Conservation (phyloP, 768 basidiomycete genomes). For the Phaffia australis region DNA sequence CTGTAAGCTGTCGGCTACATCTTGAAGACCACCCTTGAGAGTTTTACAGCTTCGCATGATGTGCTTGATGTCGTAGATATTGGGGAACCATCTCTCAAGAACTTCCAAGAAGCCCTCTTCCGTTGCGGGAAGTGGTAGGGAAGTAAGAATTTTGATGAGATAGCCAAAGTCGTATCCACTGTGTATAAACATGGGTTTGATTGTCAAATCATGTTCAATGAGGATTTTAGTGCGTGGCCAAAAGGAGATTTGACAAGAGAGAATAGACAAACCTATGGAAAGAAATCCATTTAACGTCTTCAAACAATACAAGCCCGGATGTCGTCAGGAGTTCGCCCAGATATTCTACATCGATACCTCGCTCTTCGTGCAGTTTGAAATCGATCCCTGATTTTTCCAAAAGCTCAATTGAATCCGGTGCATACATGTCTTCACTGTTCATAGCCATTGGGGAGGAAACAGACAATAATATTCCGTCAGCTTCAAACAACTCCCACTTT, state of each 20-base stretch:
- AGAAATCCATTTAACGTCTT: conserved; percentile 90
- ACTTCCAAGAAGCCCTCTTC: conserved; percentile 86
- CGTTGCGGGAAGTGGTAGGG: conserved; percentile 66
- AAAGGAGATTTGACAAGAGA: too few relatives aligned
- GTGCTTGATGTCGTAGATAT: conserved; percentile 94
- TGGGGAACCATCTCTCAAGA: conserved; percentile 84
- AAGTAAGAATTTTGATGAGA: conserved; percentile 79
- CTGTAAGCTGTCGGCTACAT: conserved; percentile 89
- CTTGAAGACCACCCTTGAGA: conserved; percentile 78
- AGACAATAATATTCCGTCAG: neutral
- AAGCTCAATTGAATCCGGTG: conserved; percentile 91
- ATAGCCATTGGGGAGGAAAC: neutral
- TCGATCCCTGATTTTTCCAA: conserved; percentile 92
- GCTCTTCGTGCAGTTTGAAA: conserved; percentile 81
- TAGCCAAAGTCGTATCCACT: conserved; percentile 99
- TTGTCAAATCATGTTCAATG: neutral
- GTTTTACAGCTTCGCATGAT: conserved; percentile 79
- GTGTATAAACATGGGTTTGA: neutral
- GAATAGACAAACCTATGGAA: conserved; percentile 72
- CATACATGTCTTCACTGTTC: conserved; percentile 89
- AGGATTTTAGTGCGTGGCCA: neutral
- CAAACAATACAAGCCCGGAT: conserved; percentile 76
- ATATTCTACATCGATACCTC: conserved; percentile 82
- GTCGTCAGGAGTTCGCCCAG: conserved; percentile 97
- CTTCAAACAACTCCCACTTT: neutral